Evolutionary conservation across 768 basidiomycete genomes (phyloP), one percentile per base, ranked within the genome.

Genomic region (Rhodotorula graminis): DNA sequence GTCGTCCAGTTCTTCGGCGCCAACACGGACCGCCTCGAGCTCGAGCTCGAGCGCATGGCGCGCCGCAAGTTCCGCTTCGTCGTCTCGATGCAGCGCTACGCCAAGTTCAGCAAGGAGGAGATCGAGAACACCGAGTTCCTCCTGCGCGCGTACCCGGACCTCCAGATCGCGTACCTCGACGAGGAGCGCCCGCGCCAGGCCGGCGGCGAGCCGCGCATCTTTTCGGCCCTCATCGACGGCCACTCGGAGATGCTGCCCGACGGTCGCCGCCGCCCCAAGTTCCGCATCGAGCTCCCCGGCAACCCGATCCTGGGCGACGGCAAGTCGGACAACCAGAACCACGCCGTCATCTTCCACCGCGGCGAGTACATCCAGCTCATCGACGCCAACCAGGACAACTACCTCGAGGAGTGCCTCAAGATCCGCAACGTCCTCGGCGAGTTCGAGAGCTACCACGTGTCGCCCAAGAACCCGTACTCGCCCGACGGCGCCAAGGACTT

Each of bases 361-460:
- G 96, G 96, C 77, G 96, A 98, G 83, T 99, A 98, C 82, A 85
- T 99, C 9, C 96, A 99, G 83, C 91, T 99, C 74, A 97, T 99
- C 81, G 96, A 99, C 77, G 96, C 96, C 81, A 99, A 99, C 81
- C 95, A 99, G 84, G 96, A 99, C 83, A 97, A 99, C 83, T 99
- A 99, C 80, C 88, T 99, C 73, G 96, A 99, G 82, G 96, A 99
- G 81, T 98, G 95, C 84, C 87, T 99, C 79, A 99, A 99, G 86
- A 98, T 99, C 80, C 88, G 96, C 58, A 99, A 98, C 81, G 84
- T 99, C n/a, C 89, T 99, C 49, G 91, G 88, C 68, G 96, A 99
- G 81, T 99, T 99, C 78, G 96, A 98, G 80, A 93, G 98, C 82
- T 95, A 91, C 80, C 81, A 85, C 40, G 86, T 91, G 11, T 90